A percentile compares a stretch with the other conserved stretches of the same genome.
Conservation (phyloP, 2,329 filamentous ascomycete genomes). For the Lomentospora prolificans region DNA sequence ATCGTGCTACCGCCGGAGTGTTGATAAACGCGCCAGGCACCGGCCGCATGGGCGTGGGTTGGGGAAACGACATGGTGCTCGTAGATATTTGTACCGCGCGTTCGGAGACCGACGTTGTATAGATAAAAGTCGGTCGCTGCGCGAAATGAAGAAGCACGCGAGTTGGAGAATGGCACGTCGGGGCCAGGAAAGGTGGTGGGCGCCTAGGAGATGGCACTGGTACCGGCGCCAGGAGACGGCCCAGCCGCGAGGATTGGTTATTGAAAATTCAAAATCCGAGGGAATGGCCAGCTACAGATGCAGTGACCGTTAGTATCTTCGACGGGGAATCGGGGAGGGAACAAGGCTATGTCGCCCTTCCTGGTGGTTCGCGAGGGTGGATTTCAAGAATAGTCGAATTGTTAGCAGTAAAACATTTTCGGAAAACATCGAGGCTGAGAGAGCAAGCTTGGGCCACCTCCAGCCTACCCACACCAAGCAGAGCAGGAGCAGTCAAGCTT, state of each 20-base stretch:
- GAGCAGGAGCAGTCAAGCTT: constrained; percentile 1
- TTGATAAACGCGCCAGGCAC: constrained; percentile 68
- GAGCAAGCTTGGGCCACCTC: constrained; percentile 6
- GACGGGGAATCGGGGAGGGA: neutral
- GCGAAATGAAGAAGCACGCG: neutral
- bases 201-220: neutral
- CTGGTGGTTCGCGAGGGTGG: neutral
- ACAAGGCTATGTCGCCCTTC: neutral
- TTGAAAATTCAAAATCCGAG: neutral
- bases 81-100: neutral
- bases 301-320: neutral
- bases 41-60: constrained; percentile 58
- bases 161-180: neutral
- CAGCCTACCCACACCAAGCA: neutral
- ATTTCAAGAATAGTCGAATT: neutral
- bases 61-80: constrained; percentile 41
- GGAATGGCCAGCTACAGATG: neutral
- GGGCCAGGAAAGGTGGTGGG: neutral
- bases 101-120: neutral
- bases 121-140: neutral
- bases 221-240: neutral
- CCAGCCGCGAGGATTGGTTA: neutral
- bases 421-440: constrained; percentile 5
- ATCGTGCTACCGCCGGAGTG: constrained; percentile 56
- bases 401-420: constrained; percentile 1